Evolutionary conservation across 352 stramenopile genomes (phyloP), one percentile per base, ranked within the genome.

Genomic region (Blastocystis sp.): DNA sequence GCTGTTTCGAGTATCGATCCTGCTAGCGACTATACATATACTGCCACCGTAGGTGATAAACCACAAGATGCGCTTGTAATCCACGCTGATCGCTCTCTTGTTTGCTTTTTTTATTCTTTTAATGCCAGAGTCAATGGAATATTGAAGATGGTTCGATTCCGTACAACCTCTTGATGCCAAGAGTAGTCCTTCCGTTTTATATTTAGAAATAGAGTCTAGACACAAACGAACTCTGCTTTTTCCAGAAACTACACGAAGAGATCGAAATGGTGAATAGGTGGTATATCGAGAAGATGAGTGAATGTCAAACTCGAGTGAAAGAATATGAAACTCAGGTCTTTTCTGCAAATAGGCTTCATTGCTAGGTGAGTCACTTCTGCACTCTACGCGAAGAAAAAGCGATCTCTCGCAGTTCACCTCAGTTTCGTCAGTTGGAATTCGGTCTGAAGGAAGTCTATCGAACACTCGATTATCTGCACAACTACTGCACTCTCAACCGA

Each of bases 391-490:
- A 24, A 37, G n/a, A 85, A 7, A 65, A 37, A 37, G 16, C 5
- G 73, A 85, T 47, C 45, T 68, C 9, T 68, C 73, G 7, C 34
- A 39, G n/a, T 34, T 45, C 47, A 68, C 43, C n/a, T 20, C n/a
- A 41, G 34, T 85, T 54, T 45, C 45, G 53, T n/a, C 73, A 85
- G 34, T 20, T 85, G 2, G 30, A 47, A 47, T 85, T 85, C 73
- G 43, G 73, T 53, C 26, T 85, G 73, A 85, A 89, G 43, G 78
- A 89, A 53, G 26, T 89, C 24, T 89, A 89, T 43, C 78, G 78
- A 26, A 79, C 55, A 34, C 47, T 89, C 34, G 66, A 76, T 20
- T 89, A 69, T n/a, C 45, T 89, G 8, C 63, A 89, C 24, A 89
- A 89, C 45, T 89, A 79, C 45, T 89, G 63, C 37, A 64, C 66